Evolutionary conservation across 306 rosid genomes (phyloP), one percentile per base, ranked within the genome.

Genomic region (Sindora glabra): DNA sequence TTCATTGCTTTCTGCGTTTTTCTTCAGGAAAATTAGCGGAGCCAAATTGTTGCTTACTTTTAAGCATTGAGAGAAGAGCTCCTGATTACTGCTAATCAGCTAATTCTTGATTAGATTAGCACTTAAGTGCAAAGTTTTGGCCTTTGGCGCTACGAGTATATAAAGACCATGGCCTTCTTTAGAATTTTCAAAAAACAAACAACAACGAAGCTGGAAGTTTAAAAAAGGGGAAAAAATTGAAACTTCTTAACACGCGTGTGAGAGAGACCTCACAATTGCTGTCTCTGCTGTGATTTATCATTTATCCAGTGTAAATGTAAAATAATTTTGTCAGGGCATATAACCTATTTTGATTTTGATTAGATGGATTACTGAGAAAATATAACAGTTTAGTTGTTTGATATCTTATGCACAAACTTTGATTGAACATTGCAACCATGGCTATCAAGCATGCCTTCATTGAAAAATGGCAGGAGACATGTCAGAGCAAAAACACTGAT

Each of bases 21-120:
- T 38, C 63, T 22, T 68, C 5, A 27, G 64, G 40, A 45, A 24
- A 17, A 45, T 25, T 56, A 65, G 65, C 14, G 60, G 76, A 64
- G 72, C 57, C 47, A 59, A 62, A 57, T 64, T 60, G 23, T 48
- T 46, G 45, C 50, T 46, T 25, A 74, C 45, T 65, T 77, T 63
- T 70, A 48, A 46, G 73, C 95, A 79, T 86, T 70, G 73, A 16
- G 53, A 12, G 59, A 10, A 32, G 48, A 39, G 58, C 26, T 65
- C 53, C 22, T 29, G n/a, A 63, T 59, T 29, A 8, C 29, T 40
- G 41, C 13, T 36, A 41, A 45, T 59, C 3, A 46, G 5, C 48
- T 3, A 5, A 49, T 34, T 60, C 21, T 1, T 26, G 23, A 47
- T 34, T 16, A 25, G 52, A 58, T 64, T 57, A 47, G 23, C 50